phyloP scores from a whole-genome alignment of 192 early-diverging fungal genomes.

The Lobosporangium transversale region DNA sequence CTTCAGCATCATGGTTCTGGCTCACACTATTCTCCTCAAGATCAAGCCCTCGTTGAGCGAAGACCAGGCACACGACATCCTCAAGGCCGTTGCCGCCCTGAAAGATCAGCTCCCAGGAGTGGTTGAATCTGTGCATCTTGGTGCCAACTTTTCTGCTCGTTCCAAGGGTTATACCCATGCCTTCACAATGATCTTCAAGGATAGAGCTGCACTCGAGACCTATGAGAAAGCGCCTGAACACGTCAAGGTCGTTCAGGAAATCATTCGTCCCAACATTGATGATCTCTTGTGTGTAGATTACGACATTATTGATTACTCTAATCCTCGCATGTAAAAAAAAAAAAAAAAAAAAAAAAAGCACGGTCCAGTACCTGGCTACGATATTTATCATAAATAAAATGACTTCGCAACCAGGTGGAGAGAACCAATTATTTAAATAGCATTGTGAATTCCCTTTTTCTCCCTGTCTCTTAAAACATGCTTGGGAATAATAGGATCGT shows the following conservation, averaged over 20 bases:
- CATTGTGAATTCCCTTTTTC: too few relatives aligned
- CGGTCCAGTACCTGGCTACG: too few relatives aligned
- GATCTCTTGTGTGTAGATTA: constrained; percentile 42
- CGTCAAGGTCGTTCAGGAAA: constrained; percentile 18
- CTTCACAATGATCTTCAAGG: constrained; percentile 53
- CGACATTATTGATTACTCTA: constrained; percentile 29
- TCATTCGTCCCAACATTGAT: constrained; percentile 43
- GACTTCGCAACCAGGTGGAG: too few relatives aligned
- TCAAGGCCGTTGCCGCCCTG: constrained; percentile 37
- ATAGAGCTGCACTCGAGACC: constrained; percentile 30
- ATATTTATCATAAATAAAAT: too few relatives aligned
- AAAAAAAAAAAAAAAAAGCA: too few relatives aligned
- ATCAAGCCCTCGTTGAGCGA: constrained; percentile 30
- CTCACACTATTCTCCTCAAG: constrained; percentile 43
- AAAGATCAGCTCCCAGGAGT: constrained; percentile 27
- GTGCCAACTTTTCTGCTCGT: constrained; percentile 34
- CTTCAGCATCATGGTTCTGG: constrained; percentile 20
- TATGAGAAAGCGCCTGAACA: constrained; percentile 40
- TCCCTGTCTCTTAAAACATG: too few relatives aligned
- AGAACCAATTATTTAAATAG: too few relatives aligned
- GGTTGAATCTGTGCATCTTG: constrained; percentile 45
- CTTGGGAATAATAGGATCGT: too few relatives aligned
- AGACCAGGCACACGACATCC: constrained; percentile 29
- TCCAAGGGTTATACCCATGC: constrained; percentile 43
- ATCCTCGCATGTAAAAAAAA: constrained; percentile 36